Percentiles rank a stretch among this genome's conserved stretches.
These are phyloP conservation scores for Singerocomus inundabilis DNA, from an alignment of 1,284 basidiomycete genomes.

Conservation along the genomic window DNA sequence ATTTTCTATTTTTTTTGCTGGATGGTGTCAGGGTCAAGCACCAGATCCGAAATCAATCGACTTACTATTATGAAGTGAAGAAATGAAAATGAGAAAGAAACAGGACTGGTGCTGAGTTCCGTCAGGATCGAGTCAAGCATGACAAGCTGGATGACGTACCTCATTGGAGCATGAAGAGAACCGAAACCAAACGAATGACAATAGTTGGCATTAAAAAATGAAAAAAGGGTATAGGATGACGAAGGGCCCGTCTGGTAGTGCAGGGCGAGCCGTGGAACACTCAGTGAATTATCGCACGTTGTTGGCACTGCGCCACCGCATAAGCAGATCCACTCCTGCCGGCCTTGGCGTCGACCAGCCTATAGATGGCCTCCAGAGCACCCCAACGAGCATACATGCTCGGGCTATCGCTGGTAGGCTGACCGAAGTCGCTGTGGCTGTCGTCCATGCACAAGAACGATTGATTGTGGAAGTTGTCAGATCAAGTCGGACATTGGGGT, in stretches of 20 bases:
- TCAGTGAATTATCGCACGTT: background rate
- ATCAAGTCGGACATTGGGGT: background rate
- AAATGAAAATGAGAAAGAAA: too few relatives aligned
- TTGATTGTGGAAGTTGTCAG: background rate
- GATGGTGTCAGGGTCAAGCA: too few relatives aligned
- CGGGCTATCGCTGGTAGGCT: background rate
- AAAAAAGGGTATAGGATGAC: slow-evolving; percentile 9
- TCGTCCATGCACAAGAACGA: background rate
- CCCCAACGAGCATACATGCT: background rate
- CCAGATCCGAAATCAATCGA: too few relatives aligned
- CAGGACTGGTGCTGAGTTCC: too few relatives aligned
- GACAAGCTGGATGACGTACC: too few relatives aligned
- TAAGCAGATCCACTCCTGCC: background rate
- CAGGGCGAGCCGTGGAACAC: background rate
- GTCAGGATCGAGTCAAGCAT: too few relatives aligned
- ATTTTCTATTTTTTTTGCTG: too few relatives aligned
- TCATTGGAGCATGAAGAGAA: background rate
- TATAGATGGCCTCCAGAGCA: background rate
- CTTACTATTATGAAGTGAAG: too few relatives aligned
- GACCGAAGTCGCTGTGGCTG: background rate
- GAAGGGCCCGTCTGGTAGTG: background rate
- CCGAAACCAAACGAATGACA: slow-evolving; percentile 1
- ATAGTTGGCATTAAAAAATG: background rate
- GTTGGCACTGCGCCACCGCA: background rate
- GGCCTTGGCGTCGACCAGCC: background rate